Conservation (phyloP, 257 asterid genomes). For the Dorcoceras hygrometricum region DNA sequence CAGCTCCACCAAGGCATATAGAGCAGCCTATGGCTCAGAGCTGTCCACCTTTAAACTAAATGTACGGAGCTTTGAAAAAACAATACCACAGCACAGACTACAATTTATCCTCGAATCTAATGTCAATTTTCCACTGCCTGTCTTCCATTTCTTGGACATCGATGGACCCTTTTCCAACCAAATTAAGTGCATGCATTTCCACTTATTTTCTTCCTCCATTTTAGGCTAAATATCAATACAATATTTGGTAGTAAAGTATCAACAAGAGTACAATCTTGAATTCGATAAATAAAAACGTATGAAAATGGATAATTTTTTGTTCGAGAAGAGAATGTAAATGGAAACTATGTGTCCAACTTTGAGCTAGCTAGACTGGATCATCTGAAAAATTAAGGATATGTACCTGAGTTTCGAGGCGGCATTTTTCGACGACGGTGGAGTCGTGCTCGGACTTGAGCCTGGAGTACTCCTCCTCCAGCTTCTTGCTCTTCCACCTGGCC, state of each 20-base stretch:
- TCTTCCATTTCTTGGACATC: conserved; percentile 22
- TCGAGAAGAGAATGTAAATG: too few relatives aligned
- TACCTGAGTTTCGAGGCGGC: conserved; percentile 75
- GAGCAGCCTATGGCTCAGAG: conserved; percentile 11
- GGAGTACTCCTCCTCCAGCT: conserved; percentile 75
- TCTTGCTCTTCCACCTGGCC: conserved; percentile 88
- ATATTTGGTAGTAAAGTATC: background rate
- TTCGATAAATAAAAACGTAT: too few relatives aligned
- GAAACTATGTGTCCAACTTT: too few relatives aligned
- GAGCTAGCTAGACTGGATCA: too few relatives aligned
- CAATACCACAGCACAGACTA: conserved; percentile 18
- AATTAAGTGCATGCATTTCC: conserved; percentile 30
- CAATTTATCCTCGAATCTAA: conserved; percentile 22
- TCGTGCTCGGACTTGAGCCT: conserved; percentile 54
- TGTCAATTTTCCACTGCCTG: conserved; percentile 22
- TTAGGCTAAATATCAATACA: background rate
- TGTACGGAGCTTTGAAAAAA: conserved; percentile 31
- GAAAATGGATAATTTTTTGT: too few relatives aligned
- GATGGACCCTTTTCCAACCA: conserved; percentile 18
- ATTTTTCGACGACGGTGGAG: conserved; percentile 51
- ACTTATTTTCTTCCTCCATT: conserved; percentile 32
- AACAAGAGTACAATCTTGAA: too few relatives aligned
- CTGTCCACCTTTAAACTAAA: conserved; percentile 28
- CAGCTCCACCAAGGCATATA: conserved; percentile 24
- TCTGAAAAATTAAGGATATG: too few relatives aligned